Evolutionary conservation across 2,329 filamentous ascomycete species (phyloP).

Genomic region (Delphinella strobiligena): DNA sequence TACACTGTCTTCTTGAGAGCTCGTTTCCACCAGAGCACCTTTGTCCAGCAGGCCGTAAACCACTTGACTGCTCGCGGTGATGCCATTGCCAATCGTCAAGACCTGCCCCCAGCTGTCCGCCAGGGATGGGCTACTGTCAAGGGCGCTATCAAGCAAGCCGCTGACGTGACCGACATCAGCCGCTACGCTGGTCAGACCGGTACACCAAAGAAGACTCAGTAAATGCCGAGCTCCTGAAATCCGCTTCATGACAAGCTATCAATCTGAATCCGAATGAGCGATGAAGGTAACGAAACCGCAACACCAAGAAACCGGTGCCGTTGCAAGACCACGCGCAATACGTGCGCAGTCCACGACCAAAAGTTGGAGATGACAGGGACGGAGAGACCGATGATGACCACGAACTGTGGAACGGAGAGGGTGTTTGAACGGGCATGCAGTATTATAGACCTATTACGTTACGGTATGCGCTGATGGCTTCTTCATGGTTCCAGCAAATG

Average conservation of each 20-base stretch:
- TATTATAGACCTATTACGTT: neutral
- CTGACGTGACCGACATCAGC: conserved; percentile 66
- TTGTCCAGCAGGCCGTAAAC: conserved; percentile 74
- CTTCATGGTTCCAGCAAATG: neutral
- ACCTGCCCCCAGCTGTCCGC: conserved; percentile 66
- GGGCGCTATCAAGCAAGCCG: conserved; percentile 57
- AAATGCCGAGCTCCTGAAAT: conserved; percentile 15
- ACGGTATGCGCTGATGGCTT: neutral
- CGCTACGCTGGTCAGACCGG: conserved; percentile 49
- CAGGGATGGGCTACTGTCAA: conserved; percentile 75
- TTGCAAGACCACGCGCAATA: neutral
- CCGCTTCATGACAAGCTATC: neutral
- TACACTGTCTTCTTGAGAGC: conserved; percentile 92
- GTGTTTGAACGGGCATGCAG: neutral
- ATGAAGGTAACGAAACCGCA: too few species aligned
- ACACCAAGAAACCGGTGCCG: too few species aligned
- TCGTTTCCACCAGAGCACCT: conserved; percentile 77
- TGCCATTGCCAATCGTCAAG: conserved; percentile 72
- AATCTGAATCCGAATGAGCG: too few species aligned
- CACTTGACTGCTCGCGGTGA: conserved; percentile 66
- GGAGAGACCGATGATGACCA: too few species aligned
- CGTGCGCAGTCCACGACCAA: too few species aligned
- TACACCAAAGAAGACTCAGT: conserved; percentile 54
- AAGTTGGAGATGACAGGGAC: too few species aligned
- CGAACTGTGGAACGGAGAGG: neutral